Conservation (phyloP, 2,329 filamentous ascomycete genomes). For the Aureobasidium mangrovei region DNA sequence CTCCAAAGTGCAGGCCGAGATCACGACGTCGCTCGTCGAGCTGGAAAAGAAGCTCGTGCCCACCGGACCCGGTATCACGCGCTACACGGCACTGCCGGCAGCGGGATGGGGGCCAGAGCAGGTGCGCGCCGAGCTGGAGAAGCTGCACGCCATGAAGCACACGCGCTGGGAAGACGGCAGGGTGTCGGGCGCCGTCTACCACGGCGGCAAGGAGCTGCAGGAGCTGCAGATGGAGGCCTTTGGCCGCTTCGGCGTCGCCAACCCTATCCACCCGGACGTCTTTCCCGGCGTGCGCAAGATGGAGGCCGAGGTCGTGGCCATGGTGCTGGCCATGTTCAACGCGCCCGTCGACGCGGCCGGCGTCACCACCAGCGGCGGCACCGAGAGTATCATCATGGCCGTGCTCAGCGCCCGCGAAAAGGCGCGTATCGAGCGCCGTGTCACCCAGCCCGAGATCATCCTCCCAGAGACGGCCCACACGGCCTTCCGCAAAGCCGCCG, state of each 20-base stretch:
- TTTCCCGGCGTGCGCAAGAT: slow-evolving; percentile 98
- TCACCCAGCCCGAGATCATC: slow-evolving; percentile 95
- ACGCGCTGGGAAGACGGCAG: slow-evolving; percentile 94
- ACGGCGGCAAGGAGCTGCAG: slow-evolving; percentile 75
- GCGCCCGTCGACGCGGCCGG: slow-evolving; percentile 78
- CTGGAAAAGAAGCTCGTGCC: slow-evolving; percentile 78
- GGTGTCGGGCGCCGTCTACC: slow-evolving; percentile 92
- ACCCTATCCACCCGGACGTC: slow-evolving; percentile 95
- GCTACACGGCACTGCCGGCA: slow-evolving; percentile 68
- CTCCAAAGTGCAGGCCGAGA: slow-evolving; percentile 73
- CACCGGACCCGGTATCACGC: slow-evolving; percentile 57
- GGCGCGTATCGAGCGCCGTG: slow-evolving; percentile 71
- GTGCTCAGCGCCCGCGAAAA: slow-evolving; percentile 85
- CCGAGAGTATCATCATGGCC: slow-evolving; percentile 95
- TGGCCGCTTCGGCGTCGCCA: slow-evolving; percentile 86
- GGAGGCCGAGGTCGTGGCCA: slow-evolving; percentile 95
- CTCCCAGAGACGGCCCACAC: slow-evolving; percentile 91
- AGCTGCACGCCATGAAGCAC: slow-evolving; percentile 78
- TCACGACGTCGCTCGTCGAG: slow-evolving; percentile 69
- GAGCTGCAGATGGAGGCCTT: slow-evolving; percentile 87
- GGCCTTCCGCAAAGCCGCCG: slow-evolving; percentile 87
- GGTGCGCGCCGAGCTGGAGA: slow-evolving; percentile 69
- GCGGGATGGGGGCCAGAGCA: slow-evolving; percentile 75
- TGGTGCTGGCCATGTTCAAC: slow-evolving; percentile 75
- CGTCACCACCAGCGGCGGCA: slow-evolving; percentile 85